These are phyloP conservation scores for Pugionium cornutum DNA, from an alignment of 345 rosid species.

Conservation along the genomic window DNA sequence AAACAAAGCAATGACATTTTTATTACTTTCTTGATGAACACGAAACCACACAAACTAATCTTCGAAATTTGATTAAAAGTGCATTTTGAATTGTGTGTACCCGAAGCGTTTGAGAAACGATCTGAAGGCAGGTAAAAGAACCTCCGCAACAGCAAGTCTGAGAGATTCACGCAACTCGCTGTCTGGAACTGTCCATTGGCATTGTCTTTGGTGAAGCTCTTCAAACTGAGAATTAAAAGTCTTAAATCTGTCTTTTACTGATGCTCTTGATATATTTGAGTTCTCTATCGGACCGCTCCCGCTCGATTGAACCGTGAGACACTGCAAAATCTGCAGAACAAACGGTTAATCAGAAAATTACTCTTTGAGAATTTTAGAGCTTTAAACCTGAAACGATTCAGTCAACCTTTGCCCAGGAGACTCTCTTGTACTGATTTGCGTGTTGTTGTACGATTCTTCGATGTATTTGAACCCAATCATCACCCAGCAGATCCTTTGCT, in stretches of 20 bases:
- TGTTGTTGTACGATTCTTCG: constrained; percentile 94
- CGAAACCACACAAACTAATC: constrained; percentile 20
- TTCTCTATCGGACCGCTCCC: constrained; percentile 41
- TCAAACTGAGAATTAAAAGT: constrained; percentile 83
- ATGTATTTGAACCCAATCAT: constrained; percentile 99
- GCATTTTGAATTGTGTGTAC: constrained; percentile 32
- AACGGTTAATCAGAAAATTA: constrained; percentile 2
- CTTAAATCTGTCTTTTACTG: constrained; percentile 88
- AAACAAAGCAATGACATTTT: constrained; percentile 2
- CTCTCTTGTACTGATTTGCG: constrained; percentile 95
- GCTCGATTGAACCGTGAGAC: constrained; percentile 68
- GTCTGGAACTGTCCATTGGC: constrained; percentile 98
- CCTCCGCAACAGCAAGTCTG: constrained; percentile 96
- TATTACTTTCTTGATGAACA: constrained; percentile 1
- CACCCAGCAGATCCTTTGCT: constrained; percentile 91
- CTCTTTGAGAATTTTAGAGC: neutral
- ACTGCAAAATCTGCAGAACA: constrained; percentile 79
- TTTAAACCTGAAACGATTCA: neutral
- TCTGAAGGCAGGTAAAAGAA: constrained; percentile 91
- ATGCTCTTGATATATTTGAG: constrained; percentile 64
- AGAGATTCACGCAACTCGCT: constrained; percentile 89
- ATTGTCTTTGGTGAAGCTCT: constrained; percentile 90
- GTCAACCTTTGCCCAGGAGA: constrained; percentile 93
- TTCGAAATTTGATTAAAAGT: neutral
- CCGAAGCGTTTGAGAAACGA: constrained; percentile 87